Base-by-base conservation (phyloP, 352 stramenopile species). In the Phytophthora palmivora region DNA sequence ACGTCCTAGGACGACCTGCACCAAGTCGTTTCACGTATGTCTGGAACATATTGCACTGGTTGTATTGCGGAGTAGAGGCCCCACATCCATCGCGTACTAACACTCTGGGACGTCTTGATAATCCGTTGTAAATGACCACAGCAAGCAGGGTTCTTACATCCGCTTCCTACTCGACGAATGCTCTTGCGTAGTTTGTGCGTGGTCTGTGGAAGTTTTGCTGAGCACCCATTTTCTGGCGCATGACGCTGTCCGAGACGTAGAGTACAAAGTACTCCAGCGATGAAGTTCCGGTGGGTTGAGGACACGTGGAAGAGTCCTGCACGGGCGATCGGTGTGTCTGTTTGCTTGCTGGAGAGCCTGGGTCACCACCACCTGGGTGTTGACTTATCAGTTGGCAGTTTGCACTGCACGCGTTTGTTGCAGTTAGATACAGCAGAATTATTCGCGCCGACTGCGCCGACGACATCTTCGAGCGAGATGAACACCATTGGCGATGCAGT, bases 181-280 rank as follows among this genome's bases (percentile, higher is more conserved):
- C 19, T 53, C 18, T 73, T 73, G 58, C 79, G 76, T 9, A 93
- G 69, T 28, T n/a, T 73, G 58, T 10, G 72, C 34, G 54, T 84
- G 72, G 37, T 92, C 79, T 47, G 19, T 51, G 1, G 70, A 76
- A 6, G 71, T 74, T 55, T 91, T 93, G 45, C 46, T 57, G 48
- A 92, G 49, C 32, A 92, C 83, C 82, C 82, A 94, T 45, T 88
- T n/a, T 90, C 56, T 87, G 78, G 39, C 64, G 70, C 48, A 88
- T 70, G 26, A 81, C 64, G 39, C 66, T 76, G 67, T 95, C 81
- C n/a, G 77, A 88, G 43, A 95, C 78, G 67, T 91, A 95, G 14
- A 92, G 24, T 18, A 95, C 82, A 24, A 91, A 87, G 46, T 78
- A 58, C 33, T 56, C 28, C 4, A 30, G 58, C 21, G 37, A 70